These are phyloP conservation scores for Pyricularia sp. DNA, from an alignment of 2,329 filamentous ascomycete genomes.

Conservation along the genomic window DNA sequence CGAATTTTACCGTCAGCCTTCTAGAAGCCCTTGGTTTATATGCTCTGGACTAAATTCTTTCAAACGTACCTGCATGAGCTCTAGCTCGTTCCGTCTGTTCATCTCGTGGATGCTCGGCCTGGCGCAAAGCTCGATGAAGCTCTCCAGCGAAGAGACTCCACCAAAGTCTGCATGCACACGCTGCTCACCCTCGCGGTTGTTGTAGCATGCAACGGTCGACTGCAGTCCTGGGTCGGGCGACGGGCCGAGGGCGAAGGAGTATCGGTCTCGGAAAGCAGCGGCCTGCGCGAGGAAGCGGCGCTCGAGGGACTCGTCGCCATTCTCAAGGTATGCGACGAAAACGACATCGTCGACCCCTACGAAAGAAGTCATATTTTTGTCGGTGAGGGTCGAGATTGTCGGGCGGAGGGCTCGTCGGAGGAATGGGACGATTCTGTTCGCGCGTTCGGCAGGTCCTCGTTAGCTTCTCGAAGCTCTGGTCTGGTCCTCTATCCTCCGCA, in stretches of 20 bases:
- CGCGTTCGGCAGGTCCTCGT: not conserved
- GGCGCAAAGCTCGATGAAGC: constrained; percentile 27
- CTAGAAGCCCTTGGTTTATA: too few species aligned
- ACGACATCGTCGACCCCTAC: constrained; percentile 28
- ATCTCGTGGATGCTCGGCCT: constrained; percentile 32
- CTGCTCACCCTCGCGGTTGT: constrained; percentile 27
- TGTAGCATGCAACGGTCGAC: constrained; percentile 25
- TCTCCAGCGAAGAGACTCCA: constrained; percentile 22
- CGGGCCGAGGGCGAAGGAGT: constrained; percentile 28
- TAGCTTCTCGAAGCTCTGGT: not conserved
- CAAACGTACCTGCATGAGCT: constrained; percentile 25
- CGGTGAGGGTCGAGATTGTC: constrained; percentile 16
- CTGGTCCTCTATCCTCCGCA: not conserved
- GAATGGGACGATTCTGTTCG: constrained; percentile 18
- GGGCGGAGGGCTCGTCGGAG: constrained; percentile 19
- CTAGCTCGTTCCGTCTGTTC: constrained; percentile 33
- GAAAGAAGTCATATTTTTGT: constrained; percentile 21
- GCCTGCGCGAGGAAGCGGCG: constrained; percentile 24
- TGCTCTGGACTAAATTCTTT: too few species aligned
- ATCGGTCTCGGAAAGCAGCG: constrained; percentile 25
- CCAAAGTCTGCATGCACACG: constrained; percentile 22
- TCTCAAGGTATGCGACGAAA: constrained; percentile 28
- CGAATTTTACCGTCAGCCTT: constrained; percentile 21
- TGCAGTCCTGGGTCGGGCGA: constrained; percentile 8
- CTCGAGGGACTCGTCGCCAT: constrained; percentile 18